A percentile compares a stretch with the other conserved stretches of the same genome.
These are phyloP conservation scores for Cicer yamashitae DNA, from an alignment of 306 rosid genomes.

Conservation along the genomic window DNA sequence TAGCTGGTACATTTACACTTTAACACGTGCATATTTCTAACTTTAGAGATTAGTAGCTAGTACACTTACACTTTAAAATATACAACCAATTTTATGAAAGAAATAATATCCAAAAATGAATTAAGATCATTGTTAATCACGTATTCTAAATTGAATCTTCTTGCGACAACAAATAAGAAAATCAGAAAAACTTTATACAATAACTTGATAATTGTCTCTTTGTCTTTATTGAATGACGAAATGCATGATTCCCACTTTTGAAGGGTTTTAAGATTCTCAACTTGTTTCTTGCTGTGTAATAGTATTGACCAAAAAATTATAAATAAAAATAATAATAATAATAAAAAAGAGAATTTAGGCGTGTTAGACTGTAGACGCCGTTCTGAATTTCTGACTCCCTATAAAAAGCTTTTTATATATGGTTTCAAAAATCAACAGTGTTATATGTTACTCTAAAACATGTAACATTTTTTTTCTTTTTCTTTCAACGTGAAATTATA, in stretches of 20 bases:
- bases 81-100: neutral
- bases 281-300: neutral
- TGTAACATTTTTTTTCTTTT: constrained; percentile 27
- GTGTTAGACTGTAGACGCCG: constrained; percentile 9
- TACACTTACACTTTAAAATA: neutral
- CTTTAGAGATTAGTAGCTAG: neutral
- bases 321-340: neutral
- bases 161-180: neutral
- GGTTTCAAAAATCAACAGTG: constrained; percentile 19
- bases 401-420: constrained; percentile 12
- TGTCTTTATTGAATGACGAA: neutral
- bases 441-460: constrained; percentile 11
- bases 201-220: neutral
- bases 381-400: constrained; percentile 43
- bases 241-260: constrained; percentile 36
- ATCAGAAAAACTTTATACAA: constrained; percentile 7
- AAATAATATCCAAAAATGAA: constrained; percentile 10
- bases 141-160: neutral
- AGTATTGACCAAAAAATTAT: constrained; percentile 1
- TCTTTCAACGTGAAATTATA: neutral
- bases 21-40: neutral
- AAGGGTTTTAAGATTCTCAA: constrained; percentile 42
- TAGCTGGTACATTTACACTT: too few species aligned
- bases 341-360: constrained; percentile 13
- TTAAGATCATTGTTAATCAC: neutral